Evolutionary conservation across 2,329 filamentous ascomycete species (phyloP).

Genomic region (Plenodomus biglobosus): DNA sequence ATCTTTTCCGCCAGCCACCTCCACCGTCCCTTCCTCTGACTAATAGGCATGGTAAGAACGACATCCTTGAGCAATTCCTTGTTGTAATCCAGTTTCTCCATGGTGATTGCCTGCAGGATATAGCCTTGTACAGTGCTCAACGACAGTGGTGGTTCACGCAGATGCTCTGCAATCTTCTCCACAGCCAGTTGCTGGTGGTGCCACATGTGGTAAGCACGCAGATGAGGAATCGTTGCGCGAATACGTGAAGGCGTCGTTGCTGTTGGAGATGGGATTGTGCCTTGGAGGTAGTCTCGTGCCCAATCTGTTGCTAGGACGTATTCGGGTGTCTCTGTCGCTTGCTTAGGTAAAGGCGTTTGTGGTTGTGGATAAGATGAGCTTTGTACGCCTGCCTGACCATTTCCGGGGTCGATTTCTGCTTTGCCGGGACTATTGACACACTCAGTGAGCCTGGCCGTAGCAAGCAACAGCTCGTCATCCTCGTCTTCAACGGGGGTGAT

Average conservation of each 20-base stretch:
- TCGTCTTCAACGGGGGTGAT: background rate
- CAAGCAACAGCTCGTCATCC: background rate
- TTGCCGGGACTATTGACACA: background rate
- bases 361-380: background rate
- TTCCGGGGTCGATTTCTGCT: background rate
- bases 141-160: conserved; percentile 36
- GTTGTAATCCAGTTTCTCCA: conserved; percentile 34
- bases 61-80: conserved; percentile 21
- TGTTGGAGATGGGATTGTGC: conserved; percentile 30
- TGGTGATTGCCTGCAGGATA: conserved; percentile 32
- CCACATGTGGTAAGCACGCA: conserved; percentile 42
- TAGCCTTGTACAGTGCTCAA: conserved; percentile 32
- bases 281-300: conserved; percentile 31
- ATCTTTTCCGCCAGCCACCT: conserved; percentile 27
- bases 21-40: conserved; percentile 30
- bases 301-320: conserved; percentile 32
- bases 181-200: conserved; percentile 29
- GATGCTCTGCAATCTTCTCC: conserved; percentile 21
- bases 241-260: conserved; percentile 23
- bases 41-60: conserved; percentile 23
- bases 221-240: conserved; percentile 33
- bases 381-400: background rate
- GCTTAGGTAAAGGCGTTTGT: background rate
- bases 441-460: background rate
- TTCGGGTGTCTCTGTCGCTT: conserved; percentile 16